Evolutionary conservation across 169 alveolate species (phyloP), one percentile per base, ranked within the genome.

Genomic region (Blepharisma undulans): DNA sequence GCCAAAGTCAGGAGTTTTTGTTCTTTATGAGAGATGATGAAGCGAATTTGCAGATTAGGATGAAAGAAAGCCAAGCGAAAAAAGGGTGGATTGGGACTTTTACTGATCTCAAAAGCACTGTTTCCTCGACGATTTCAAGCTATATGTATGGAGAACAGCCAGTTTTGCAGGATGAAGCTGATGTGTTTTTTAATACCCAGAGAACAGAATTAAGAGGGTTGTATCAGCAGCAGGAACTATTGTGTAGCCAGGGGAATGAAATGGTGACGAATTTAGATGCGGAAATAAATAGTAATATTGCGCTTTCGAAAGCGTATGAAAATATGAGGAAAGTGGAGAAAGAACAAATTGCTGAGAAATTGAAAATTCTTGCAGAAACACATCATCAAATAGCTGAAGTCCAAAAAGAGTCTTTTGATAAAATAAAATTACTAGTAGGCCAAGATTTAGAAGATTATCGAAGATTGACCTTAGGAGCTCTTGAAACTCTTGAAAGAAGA

Each of bases 401-500:
- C 36, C 89, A 82, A 22, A 82, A 60, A 10, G 76, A 59, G 36
- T 32, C 33, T 82, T 36, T 48, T 60, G 74, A 34, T 82, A 82
- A 82, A 36, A 27, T 82, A 36, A 82, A 82, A 30, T n/a, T 32
- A 34, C 10, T 82, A 21, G 89, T 82, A 7, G 89, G 89, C 22
- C 78, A 82, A 59, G 78, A 36, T 19, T 32, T 82, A 72, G 89
- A 82, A 59, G 76, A 82, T 30, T 36, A 59, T 30, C 29, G 48
- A 82, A 82, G 89, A 60, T 0, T 59, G 61, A 36, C 77, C 30
- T 30, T 36, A 36, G 89, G 89, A 21, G 32, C 36, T 10, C 72
- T 82, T 32, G 89, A 82, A 82, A 72, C 89, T 22, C 74, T 82
- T 32, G 89, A 82, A 22, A 21, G 89, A 60, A 34, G 89, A 34